Conservation (phyloP, 2,329 filamentous ascomycete species). For the Penicillium concentricum region DNA sequence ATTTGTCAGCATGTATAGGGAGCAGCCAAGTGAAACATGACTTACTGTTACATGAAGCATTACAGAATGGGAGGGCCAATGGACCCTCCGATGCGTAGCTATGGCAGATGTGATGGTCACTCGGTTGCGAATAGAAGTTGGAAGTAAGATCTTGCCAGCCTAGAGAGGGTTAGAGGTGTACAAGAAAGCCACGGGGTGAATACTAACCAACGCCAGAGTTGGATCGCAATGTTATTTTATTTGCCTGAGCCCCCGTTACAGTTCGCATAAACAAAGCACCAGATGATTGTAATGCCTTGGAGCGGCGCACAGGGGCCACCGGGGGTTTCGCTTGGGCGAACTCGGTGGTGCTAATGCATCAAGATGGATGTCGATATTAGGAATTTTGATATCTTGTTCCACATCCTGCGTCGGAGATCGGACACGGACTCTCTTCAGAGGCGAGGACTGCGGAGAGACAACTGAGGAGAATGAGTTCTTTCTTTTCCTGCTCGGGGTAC, state of each 20-base stretch:
- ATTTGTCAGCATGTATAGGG: constrained; percentile 20
- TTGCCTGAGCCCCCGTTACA: constrained; percentile 30
- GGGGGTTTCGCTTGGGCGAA: constrained; percentile 24
- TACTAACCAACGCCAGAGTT: constrained; percentile 40
- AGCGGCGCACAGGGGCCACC: constrained; percentile 37
- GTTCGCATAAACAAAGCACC: constrained; percentile 42
- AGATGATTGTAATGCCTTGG: constrained; percentile 37
- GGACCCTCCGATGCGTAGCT: constrained; percentile 37
- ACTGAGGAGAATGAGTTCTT: constrained; percentile 47
- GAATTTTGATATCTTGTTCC: constrained; percentile 27
- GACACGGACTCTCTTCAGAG: constrained; percentile 44
- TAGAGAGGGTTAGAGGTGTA: constrained; percentile 25
- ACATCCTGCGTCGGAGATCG: constrained; percentile 32
- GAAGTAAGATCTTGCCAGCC: constrained; percentile 61
- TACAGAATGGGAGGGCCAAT: constrained; percentile 63
- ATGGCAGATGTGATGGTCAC: constrained; percentile 53
- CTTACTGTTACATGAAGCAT: constrained; percentile 64
- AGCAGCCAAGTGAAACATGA: constrained; percentile 9
- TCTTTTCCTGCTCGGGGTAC: constrained; percentile 46
- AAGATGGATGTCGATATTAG: constrained; percentile 27
- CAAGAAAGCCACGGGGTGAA: neutral
- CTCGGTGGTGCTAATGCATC: constrained; percentile 17
- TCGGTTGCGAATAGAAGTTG: constrained; percentile 58
- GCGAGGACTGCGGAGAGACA: constrained; percentile 51
- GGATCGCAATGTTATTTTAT: constrained; percentile 34